Evolutionary conservation across 2,329 filamentous ascomycete genomes (phyloP), one percentile per base, ranked within the genome.

Genomic region (Arachnopeziza araneosa): DNA sequence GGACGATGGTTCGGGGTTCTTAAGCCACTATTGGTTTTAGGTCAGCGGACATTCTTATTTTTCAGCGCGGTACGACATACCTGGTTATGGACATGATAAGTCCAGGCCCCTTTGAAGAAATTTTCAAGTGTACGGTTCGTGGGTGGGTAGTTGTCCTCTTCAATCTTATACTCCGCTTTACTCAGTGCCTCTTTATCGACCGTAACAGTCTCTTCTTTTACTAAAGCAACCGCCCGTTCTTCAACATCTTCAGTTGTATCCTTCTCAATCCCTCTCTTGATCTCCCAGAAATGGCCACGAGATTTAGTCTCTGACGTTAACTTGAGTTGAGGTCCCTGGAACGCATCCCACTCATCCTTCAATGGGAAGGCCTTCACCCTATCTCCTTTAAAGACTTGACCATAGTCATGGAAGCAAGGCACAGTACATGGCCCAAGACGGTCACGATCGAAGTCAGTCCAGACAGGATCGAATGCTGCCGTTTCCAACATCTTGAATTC

Each of bases 401-500:
- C 71, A 64, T 83, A 83, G 64, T 83, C 80, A 30, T 77, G 76
- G 32, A 83, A 72, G 63, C 81, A 83, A 1, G 81, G 81, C 1
- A 83, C 76, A 0, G 80, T 81, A 67, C 81, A 83, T 48, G 75
- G 73, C 1, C 78, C 79, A 64, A 80, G 75, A 51, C 78, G 75
- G 44, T 77, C 80, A 75, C 77, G 80, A 65, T 82, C 81, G 68
- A 82, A 82, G 63, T 83, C 79, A 0, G 80, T 79, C 81, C 81
- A 83, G 66, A 83, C 81, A 0, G 81, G 80, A 64, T 83, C 81
- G 59, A 83, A 83, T 4, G 80, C 77, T 5, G 78, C 80, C 0
- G 80, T 82, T 68, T 83, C 80, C n/a, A 83, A 74, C 80, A 83
- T 83, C 10, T 78, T 73, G 56, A 83, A 78, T 59, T 83, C 80